Evolutionary conservation across 2,329 filamentous ascomycete species (phyloP).

Genomic region (Xylaria sp.): DNA sequence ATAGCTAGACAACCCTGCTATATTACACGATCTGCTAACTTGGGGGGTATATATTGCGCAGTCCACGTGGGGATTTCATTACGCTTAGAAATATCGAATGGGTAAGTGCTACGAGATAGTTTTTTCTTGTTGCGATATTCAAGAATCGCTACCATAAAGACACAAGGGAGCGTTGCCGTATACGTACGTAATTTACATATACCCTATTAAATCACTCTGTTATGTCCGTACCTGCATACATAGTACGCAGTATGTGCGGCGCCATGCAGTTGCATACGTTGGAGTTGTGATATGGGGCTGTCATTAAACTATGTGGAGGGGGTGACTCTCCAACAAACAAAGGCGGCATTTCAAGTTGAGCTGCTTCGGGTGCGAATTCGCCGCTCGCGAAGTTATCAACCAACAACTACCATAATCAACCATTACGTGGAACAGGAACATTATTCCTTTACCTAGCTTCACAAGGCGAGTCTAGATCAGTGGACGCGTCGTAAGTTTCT

Average conservation of each 20-base stretch:
- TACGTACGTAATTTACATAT: neutral
- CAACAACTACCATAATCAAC: neutral
- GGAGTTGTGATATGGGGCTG: constrained; percentile 9
- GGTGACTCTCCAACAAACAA: neutral
- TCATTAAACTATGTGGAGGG: constrained; percentile 13
- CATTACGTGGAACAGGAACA: neutral
- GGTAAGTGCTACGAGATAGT: neutral
- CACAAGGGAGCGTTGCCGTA: neutral
- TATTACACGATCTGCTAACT: neutral
- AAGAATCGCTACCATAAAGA: neutral
- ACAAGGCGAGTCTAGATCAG: neutral
- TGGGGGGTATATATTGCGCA: neutral
- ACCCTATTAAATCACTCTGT: neutral
- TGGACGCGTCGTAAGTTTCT: neutral
- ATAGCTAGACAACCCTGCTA: neutral
- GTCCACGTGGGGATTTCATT: neutral
- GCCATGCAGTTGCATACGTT: constrained; percentile 2
- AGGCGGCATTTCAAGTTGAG: neutral
- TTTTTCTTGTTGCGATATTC: neutral
- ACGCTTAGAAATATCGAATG: neutral
- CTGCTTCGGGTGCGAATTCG: neutral
- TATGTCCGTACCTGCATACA: constrained; percentile 1
- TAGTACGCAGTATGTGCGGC: neutral
- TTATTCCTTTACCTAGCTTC: neutral
- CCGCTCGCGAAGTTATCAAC: neutral